Percentiles rank a stretch among this genome's conserved stretches.
Evolutionary conservation across 139 green algal species (phyloP).

Genomic region (Asterochloris erici): DNA sequence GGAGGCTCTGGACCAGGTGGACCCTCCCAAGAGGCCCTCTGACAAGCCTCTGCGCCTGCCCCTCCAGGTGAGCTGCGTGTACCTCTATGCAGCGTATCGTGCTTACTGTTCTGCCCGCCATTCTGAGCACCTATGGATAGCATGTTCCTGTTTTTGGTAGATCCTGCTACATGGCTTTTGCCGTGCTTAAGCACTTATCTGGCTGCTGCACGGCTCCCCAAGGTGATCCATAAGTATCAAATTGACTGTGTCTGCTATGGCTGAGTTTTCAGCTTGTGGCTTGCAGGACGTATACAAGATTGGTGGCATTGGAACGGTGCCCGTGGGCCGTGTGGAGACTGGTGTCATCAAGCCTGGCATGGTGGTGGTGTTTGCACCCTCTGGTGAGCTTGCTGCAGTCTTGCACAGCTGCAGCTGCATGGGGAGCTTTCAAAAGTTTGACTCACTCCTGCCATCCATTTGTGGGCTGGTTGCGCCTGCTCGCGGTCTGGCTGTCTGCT

Average conservation of each 20-base stretch:
- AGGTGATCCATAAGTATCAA: too few relatives aligned
- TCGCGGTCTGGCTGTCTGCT: too few relatives aligned
- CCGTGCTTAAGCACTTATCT: too few relatives aligned
- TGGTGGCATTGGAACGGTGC: constrained; percentile 97
- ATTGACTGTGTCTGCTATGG: too few relatives aligned
- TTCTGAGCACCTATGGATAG: not conserved
- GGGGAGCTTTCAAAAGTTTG: too few relatives aligned
- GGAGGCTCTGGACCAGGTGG: constrained; percentile 87
- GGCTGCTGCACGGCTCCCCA: too few relatives aligned
- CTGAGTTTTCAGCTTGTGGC: not conserved
- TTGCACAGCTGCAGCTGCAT: too few relatives aligned
- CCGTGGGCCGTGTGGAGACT: constrained; percentile 96
- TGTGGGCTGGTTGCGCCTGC: too few relatives aligned
- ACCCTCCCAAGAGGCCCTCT: constrained; percentile 81
- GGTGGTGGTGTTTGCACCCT: constrained; percentile 40
- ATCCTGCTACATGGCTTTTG: not conserved
- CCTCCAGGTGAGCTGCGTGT: constrained; percentile 47
- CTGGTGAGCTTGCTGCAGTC: not conserved
- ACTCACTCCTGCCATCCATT: too few relatives aligned
- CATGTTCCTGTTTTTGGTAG: not conserved
- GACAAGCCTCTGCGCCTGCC: constrained; percentile 86
- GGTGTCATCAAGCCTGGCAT: constrained; percentile 85
- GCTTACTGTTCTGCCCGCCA: not conserved
- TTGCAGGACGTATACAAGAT: constrained; percentile 96
- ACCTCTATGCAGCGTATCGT: not conserved